Percentiles rank a stretch among this genome's conserved stretches.
Evolutionary conservation across 139 green algal species (phyloP).

Genomic region (Nannochloris sp.): DNA sequence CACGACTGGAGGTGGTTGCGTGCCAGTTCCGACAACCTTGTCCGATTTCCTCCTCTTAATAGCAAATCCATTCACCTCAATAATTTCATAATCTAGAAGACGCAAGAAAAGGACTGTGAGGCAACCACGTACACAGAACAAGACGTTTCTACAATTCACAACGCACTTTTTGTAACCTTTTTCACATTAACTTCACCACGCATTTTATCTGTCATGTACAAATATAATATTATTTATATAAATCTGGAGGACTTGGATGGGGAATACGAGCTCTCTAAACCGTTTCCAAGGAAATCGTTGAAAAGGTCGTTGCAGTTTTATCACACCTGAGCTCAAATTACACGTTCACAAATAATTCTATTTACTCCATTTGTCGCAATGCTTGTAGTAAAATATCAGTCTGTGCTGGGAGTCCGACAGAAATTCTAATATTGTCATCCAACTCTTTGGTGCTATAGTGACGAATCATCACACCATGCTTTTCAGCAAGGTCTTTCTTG

Average conservation of each 20-base stretch:
- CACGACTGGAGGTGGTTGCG: not conserved
- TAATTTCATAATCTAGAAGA: constrained; percentile 7
- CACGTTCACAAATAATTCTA: not conserved
- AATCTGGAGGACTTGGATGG: not conserved
- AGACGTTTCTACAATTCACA: not conserved
- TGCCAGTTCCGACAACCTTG: not conserved
- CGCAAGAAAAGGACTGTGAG: not conserved
- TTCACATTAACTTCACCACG: not conserved
- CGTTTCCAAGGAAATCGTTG: no score
- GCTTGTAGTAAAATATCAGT: constrained; percentile 75
- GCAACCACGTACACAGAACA: not conserved
- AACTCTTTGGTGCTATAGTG: constrained; percentile 91
- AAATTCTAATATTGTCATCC: constrained; percentile 84
- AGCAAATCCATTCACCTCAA: constrained; percentile 13
- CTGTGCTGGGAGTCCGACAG: constrained; percentile 89
- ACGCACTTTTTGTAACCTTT: constrained; percentile 12
- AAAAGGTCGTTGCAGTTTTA: no score
- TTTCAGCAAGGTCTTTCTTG: constrained; percentile 69
- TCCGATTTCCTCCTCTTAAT: constrained; percentile 13
- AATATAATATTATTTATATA: not conserved
- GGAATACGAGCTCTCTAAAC: no score
- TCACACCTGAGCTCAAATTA: no score
- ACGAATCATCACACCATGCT: constrained; percentile 72
- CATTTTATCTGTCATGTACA: not conserved
- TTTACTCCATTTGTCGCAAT: constrained; percentile 24